Evolutionary conservation across 2,329 filamentous ascomycete species (phyloP).

Genomic region (Salinomyces thailandicus): DNA sequence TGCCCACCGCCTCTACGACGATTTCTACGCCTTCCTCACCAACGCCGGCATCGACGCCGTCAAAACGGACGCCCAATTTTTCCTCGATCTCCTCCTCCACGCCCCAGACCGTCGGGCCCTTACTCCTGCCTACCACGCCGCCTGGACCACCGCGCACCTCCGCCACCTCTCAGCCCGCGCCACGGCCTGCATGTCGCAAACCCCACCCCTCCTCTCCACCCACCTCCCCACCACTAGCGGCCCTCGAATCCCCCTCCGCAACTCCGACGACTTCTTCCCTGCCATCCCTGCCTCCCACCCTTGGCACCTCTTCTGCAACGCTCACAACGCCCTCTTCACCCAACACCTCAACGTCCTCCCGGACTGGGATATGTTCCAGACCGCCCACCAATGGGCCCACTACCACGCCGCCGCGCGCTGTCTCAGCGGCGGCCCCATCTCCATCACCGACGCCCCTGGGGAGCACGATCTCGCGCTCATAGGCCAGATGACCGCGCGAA

Average conservation of each 20-base stretch:
- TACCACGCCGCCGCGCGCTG: slow-evolving; percentile 88
- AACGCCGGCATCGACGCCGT: slow-evolving; percentile 70
- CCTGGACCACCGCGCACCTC: slow-evolving; percentile 69
- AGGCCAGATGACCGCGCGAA: slow-evolving; percentile 67
- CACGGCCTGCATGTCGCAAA: slow-evolving; percentile 92
- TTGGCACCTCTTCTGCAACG: slow-evolving; percentile 94
- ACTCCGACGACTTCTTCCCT: slow-evolving; percentile 88
- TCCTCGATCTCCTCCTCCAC: slow-evolving; percentile 63
- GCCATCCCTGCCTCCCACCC: slow-evolving; percentile 69
- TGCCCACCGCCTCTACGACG: slow-evolving; percentile 66
- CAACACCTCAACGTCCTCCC: slow-evolving; percentile 79
- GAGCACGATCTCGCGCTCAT: slow-evolving; percentile 68
- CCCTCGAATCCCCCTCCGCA: slow-evolving; percentile 65
- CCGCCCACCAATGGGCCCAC: slow-evolving; percentile 56
- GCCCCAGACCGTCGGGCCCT: slow-evolving; percentile 61
- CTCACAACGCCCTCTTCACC: slow-evolving; percentile 74
- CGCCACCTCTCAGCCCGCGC: slow-evolving; percentile 66
- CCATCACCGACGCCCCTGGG: slow-evolving; percentile 84
- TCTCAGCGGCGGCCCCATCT: slow-evolving; percentile 82
- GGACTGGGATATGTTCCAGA: slow-evolving; percentile 72
- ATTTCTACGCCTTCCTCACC: slow-evolving; percentile 78
- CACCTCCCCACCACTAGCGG: slow-evolving; percentile 68
- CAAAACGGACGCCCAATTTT: slow-evolving; percentile 89
- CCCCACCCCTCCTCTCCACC: slow-evolving; percentile 76
- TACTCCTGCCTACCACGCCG: slow-evolving; percentile 68